Evolutionary conservation across 2,329 filamentous ascomycete genomes (phyloP).

Genomic region (Colletotrichum tofieldiae): DNA sequence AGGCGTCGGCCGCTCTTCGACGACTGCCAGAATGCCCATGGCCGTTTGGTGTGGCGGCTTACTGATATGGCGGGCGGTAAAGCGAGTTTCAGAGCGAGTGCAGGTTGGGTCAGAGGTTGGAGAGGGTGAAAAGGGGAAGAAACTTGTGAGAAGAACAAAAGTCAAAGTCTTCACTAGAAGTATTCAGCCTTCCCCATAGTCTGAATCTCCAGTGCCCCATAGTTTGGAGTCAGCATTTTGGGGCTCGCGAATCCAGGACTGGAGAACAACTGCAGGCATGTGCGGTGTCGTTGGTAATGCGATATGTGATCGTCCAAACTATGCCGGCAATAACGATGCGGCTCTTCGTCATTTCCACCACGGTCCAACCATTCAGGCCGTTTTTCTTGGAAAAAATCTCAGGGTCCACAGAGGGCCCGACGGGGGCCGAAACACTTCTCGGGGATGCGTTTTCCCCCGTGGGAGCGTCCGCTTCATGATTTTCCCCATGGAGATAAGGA

Average conservation of each 20-base stretch:
- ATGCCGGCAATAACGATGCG: slow-evolving; percentile 1
- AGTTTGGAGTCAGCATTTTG: background rate
- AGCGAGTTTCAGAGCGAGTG: background rate
- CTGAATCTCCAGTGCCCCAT: slow-evolving; percentile 13
- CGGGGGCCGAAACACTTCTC: background rate
- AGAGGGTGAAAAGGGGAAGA: background rate
- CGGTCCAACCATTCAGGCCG: background rate
- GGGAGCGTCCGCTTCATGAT: slow-evolving; percentile 3
- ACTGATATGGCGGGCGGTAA: background rate
- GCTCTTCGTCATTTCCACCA: background rate
- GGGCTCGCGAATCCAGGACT: background rate
- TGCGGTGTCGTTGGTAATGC: background rate
- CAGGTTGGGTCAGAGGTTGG: background rate
- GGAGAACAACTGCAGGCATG: background rate
- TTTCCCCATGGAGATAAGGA: slow-evolving; percentile 10
- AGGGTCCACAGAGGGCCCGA: background rate
- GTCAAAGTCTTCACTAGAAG: background rate
- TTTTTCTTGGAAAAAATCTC: background rate
- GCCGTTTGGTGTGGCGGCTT: background rate
- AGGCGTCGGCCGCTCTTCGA: slow-evolving; percentile 56
- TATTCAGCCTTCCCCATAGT: slow-evolving; percentile 9
- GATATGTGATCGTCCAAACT: background rate
- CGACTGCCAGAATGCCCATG: slow-evolving; percentile 52
- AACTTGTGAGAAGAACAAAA: background rate
- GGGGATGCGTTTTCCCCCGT: slow-evolving; percentile 7